Percentiles rank a stretch among this genome's conserved stretches.
Evolutionary conservation across 2,329 filamentous ascomycete species (phyloP).

Genomic region (Aureobasidium melanogenum): DNA sequence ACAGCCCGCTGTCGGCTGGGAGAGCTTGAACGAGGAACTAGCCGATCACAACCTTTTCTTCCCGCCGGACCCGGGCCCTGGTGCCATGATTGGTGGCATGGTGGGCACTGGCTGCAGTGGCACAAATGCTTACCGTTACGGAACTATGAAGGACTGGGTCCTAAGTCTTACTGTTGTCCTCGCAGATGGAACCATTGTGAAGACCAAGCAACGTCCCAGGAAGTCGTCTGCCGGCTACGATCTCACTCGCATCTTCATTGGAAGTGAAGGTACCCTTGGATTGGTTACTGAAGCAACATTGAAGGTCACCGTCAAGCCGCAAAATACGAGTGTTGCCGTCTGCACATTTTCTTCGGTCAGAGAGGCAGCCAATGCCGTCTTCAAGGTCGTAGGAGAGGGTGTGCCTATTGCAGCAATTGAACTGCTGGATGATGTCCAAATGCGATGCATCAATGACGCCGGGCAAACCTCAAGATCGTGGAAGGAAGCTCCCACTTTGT

Average conservation of each 20-base stretch:
- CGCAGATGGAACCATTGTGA: constrained; percentile 82
- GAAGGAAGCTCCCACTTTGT: constrained; percentile 62
- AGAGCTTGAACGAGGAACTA: constrained; percentile 71
- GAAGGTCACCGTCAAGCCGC: constrained; percentile 74
- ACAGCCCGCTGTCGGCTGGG: constrained; percentile 71
- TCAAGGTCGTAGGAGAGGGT: constrained; percentile 68
- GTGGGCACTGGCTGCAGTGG: constrained; percentile 68
- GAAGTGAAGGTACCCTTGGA: constrained; percentile 83
- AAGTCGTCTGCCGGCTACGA: constrained; percentile 92
- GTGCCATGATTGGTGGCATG: constrained; percentile 88
- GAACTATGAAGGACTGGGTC: constrained; percentile 94
- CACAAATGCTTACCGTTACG: constrained; percentile 86
- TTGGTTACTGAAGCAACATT: constrained; percentile 85
- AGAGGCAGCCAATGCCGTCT: constrained; percentile 69
- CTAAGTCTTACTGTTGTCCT: constrained; percentile 77
- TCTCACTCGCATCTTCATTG: constrained; percentile 80
- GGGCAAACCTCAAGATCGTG: constrained; percentile 56
- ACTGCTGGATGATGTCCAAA: constrained; percentile 86
- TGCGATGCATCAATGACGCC: constrained; percentile 62
- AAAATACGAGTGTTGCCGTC: constrained; percentile 72
- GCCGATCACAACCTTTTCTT: constrained; percentile 71
- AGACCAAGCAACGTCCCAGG: constrained; percentile 76
- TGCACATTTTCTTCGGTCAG: constrained; percentile 56
- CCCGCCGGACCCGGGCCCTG: constrained; percentile 82
- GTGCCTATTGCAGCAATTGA: constrained; percentile 87